Evolutionary conservation across 2,329 filamentous ascomycete genomes (phyloP).

Genomic region (Claviceps sp.): DNA sequence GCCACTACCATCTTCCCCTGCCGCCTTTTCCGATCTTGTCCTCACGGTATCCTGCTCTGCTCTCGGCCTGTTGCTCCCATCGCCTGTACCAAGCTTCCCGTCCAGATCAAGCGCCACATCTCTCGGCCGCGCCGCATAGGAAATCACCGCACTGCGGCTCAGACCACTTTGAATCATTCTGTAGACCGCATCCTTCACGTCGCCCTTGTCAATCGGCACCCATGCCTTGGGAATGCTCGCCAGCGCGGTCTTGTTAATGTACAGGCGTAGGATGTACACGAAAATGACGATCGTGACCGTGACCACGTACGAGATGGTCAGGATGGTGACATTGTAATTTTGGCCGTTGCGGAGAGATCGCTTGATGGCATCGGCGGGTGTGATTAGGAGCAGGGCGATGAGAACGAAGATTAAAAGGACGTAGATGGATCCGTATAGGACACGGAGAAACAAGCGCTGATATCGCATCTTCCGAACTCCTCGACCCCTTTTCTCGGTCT

Average conservation of each 20-base stretch:
- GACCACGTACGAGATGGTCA: slow-evolving; percentile 61
- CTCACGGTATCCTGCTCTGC: slow-evolving; percentile 15
- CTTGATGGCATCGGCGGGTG: slow-evolving; percentile 68
- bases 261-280: slow-evolving; percentile 73
- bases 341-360: slow-evolving; percentile 56
- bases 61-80: slow-evolving; percentile 9
- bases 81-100: slow-evolving; percentile 7
- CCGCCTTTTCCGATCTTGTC: slow-evolving; percentile 16
- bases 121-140: slow-evolving; percentile 45
- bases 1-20: background rate
- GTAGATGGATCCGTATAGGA: slow-evolving; percentile 73
- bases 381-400: slow-evolving; percentile 60
- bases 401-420: slow-evolving; percentile 62
- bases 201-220: slow-evolving; percentile 74
- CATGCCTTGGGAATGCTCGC: slow-evolving; percentile 75
- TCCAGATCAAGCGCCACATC: slow-evolving; percentile 10
- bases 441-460: slow-evolving; percentile 49
- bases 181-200: slow-evolving; percentile 62
- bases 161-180: slow-evolving; percentile 62
- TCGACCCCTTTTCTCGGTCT: background rate
- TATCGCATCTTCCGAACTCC: slow-evolving; percentile 7
- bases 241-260: slow-evolving; percentile 69
- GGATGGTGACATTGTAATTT: slow-evolving; percentile 70
- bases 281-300: slow-evolving; percentile 58
- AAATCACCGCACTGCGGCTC: slow-evolving; percentile 64